Conservation (phyloP, 306 rosid species). For the Citrullus amarus region DNA sequence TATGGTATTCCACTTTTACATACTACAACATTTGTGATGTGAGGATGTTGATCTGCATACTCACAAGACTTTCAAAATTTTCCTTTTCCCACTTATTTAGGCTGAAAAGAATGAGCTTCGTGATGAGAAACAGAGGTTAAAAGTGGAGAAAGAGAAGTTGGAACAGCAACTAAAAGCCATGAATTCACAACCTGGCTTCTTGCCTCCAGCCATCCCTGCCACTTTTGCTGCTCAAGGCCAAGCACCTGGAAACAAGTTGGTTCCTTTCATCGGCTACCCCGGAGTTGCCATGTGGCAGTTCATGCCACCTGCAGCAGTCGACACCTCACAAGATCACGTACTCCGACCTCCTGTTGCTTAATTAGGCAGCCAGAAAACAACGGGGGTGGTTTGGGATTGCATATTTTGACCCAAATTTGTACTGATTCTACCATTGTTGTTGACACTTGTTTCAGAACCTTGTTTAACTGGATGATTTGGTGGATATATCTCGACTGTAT, state of each 20-base stretch:
- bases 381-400: neutral
- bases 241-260: slow-evolving; percentile 74
- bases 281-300: slow-evolving; percentile 99
- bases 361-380: slow-evolving; percentile 13
- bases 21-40: too few species aligned
- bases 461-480: neutral
- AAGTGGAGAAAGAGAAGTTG: slow-evolving; percentile 77
- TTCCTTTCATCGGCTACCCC: slow-evolving; percentile 80
- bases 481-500: neutral
- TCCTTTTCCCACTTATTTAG: slow-evolving; percentile 11
- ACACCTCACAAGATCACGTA: slow-evolving; percentile 93
- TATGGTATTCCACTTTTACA: too few species aligned
- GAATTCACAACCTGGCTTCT: slow-evolving; percentile 59
- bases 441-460: neutral
- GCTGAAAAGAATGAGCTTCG: slow-evolving; percentile 89
- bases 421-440: slow-evolving; percentile 2
- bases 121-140: slow-evolving; percentile 89
- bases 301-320: slow-evolving; percentile 92
- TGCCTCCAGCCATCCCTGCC: slow-evolving; percentile 57
- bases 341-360: slow-evolving; percentile 98
- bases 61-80: too few species aligned
- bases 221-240: slow-evolving; percentile 81
- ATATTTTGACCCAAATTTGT: slow-evolving; percentile 2
- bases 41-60: too few species aligned
- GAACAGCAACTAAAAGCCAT: slow-evolving; percentile 72